Evolutionary conservation across 495 filamentous ascomycete species (phyloP), one percentile per base, ranked within the genome.

Genomic region (Hypoxylon trugodes): DNA sequence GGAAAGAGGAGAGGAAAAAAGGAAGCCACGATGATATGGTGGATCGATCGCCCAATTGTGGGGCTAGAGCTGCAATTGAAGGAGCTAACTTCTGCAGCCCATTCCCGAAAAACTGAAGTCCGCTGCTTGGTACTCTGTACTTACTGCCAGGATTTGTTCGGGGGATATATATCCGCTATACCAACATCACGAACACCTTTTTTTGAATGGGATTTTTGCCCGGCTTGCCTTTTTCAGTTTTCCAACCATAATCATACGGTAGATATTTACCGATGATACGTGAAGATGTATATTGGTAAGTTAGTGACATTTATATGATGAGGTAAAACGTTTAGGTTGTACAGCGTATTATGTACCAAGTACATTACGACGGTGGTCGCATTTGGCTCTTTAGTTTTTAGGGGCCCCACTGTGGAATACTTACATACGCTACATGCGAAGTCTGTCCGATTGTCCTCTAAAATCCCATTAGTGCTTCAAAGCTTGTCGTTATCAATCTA

Each of bases 31-130:
- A 67, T 67, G 64, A n/a, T 30, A 42, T 37, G 49, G 57, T 67
- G 64, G 64, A 61, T 61, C 52, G 40, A 67, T 61, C 58, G 46
- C 18, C 47, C 41, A 59, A 13, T 46, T 36, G 64, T 61, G 64
- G 64, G 58, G 64, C 58, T 61, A n/a, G 4, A 58, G 50, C 37
- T 50, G 53, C 28, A 57, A 41, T 30, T 4, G 28, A 30, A 30
- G 28, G 10, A 30, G 33, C 22, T 52, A 26, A n/a, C 12, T n/a
- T 37, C 21, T 47, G 42, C 47, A 65, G 52, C 60, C 52, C 52
- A 45, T 58, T 58, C 46, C 52, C 60, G 52, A 64, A 46, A 46
- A 52, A 53, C 21, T 13, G 33, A 53, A 47, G 40, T 9, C 30
- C 52, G 40, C 30, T 46, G 18, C 47, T 9, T 16, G 46, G 52